phyloP scores from a whole-genome alignment of 371 early-diverging fungal species.

The Zychaea mexicana region DNA sequence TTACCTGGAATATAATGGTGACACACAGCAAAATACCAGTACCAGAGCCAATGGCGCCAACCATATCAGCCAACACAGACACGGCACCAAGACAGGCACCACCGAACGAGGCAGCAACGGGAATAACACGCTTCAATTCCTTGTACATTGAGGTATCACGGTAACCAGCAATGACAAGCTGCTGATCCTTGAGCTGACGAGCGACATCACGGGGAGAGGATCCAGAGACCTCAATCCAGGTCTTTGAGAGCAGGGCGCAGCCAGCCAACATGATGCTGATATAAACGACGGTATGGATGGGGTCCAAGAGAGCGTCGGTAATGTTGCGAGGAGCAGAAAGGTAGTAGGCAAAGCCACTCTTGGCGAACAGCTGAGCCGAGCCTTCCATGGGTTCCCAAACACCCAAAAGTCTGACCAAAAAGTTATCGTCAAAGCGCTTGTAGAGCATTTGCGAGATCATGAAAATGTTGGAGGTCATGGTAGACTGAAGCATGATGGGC shows the following conservation, averaged over 20 bases:
- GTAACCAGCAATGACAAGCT: slow-evolving; percentile 96
- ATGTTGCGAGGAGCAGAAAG: slow-evolving; percentile 95
- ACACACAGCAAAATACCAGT: slow-evolving; percentile 99
- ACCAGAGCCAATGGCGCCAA: slow-evolving; percentile 97
- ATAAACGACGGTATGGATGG: slow-evolving; percentile 96
- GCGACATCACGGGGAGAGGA: slow-evolving; percentile 98
- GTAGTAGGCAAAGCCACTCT: slow-evolving; percentile 97
- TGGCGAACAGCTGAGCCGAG: slow-evolving; percentile 87
- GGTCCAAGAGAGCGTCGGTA: slow-evolving; percentile 83
- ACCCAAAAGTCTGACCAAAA: slow-evolving; percentile 94
- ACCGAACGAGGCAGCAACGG: slow-evolving; percentile 94
- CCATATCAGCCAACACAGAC: slow-evolving; percentile 93
- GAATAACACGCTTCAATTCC: slow-evolving; percentile 98
- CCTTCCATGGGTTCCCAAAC: slow-evolving; percentile 96
- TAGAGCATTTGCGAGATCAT: slow-evolving; percentile 97
- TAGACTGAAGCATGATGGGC: slow-evolving; percentile 99
- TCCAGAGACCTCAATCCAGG: slow-evolving; percentile 99
- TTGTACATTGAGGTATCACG: slow-evolving; percentile 97
- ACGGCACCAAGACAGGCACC: slow-evolving; percentile 97
- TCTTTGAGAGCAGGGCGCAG: slow-evolving; percentile 96
- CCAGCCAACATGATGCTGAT: slow-evolving; percentile 89
- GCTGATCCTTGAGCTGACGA: slow-evolving; percentile 96
- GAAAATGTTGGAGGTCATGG: slow-evolving; percentile 95
- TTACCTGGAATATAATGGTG: slow-evolving; percentile 96
- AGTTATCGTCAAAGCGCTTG: slow-evolving; percentile 93